These are phyloP conservation scores for Choanephora cucurbitarum DNA, from an alignment of 371 early-diverging fungal species.

Conservation along the genomic window DNA sequence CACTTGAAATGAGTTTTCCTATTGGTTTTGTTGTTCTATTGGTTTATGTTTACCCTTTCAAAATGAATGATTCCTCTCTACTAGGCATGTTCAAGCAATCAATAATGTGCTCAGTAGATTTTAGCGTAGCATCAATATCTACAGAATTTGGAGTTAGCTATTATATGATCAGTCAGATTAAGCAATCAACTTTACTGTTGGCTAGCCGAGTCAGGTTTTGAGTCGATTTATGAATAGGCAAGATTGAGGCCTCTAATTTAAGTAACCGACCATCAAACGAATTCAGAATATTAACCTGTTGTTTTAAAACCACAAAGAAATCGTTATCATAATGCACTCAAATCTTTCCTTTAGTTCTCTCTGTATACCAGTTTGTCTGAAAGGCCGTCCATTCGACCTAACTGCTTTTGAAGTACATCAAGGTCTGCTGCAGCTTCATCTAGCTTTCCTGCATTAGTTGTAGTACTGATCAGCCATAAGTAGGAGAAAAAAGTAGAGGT, in stretches of 20 bases:
- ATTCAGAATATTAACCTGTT: slow-evolving; percentile 66
- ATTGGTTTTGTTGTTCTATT: too few relatives aligned
- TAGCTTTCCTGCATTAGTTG: slow-evolving; percentile 5
- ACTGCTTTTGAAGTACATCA: slow-evolving; percentile 40
- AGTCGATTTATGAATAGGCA: slow-evolving; percentile 87
- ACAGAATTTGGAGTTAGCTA: background rate
- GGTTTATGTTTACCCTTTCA: slow-evolving; percentile 55
- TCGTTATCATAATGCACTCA: too few relatives aligned
- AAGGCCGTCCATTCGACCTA: slow-evolving; percentile 47
- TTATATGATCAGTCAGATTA: too few relatives aligned
- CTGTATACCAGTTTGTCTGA: slow-evolving; percentile 41
- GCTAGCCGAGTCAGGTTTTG: slow-evolving; percentile 76
- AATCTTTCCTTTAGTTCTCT: too few relatives aligned
- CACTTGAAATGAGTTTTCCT: too few relatives aligned
- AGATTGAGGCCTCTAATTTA: slow-evolving; percentile 76
- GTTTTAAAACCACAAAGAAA: too few relatives aligned
- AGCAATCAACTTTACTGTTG: slow-evolving; percentile 77
- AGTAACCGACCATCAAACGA: slow-evolving; percentile 84
- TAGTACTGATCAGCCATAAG: background rate
- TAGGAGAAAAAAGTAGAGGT: too few relatives aligned
- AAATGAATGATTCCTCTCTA: slow-evolving; percentile 71
- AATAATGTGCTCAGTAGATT: slow-evolving; percentile 72
- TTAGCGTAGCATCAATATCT: slow-evolving; percentile 77
- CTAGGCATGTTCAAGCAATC: slow-evolving; percentile 78
- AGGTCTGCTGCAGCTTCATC: slow-evolving; percentile 32